Evolutionary conservation across 2,329 filamentous ascomycete genomes (phyloP), one percentile per base, ranked within the genome.

Genomic region (Penicillium sumatraense): DNA sequence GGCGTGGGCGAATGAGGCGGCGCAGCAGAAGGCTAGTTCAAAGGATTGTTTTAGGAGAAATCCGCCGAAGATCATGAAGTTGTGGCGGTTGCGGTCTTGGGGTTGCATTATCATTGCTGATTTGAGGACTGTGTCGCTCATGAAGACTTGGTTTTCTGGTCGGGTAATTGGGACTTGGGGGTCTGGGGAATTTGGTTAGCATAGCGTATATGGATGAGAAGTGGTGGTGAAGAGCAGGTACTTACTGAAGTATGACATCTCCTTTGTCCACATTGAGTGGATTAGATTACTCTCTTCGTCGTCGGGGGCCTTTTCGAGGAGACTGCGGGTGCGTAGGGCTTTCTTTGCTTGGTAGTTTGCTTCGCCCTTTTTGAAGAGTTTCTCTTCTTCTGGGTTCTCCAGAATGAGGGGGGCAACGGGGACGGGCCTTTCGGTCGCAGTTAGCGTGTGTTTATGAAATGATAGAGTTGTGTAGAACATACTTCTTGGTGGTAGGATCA

Each of bases 51-150:
- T 89, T 10, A 91, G 78, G 10, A 91, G 81, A 68, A 88, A 90
- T 13, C 89, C 89, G 49, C 89, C 89, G 65, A 91, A 91, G 51
- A 91, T 89, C 88, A 90, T 90, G 71, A 89, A 89, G 65, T 89
- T 86, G 71, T 90, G 87, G 2, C 86, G 74, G 70, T 88, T 88
- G 45, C 86, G 82, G 69, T 86, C 83, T 70, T 89, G 87, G 0
- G 89, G 89, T 68, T 90, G 88, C 88, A 91, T 91, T 61, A 91
- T 89, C 63, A 82, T 83, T 10, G 88, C 86, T 2, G 86, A 86
- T 64, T 83, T 83, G 27, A 90, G 81, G 29, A 78, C 77, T 1
- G 86, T 85, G 61, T 83, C 81, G 58, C 85, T 79, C 81, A 91
- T 90, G 65, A 81, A 83, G 33, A 82, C 73, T 2, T 84, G 81